phyloP scores from a whole-genome alignment of 805 yeast genomes.

The Schwanniomyces yamadae region DNA sequence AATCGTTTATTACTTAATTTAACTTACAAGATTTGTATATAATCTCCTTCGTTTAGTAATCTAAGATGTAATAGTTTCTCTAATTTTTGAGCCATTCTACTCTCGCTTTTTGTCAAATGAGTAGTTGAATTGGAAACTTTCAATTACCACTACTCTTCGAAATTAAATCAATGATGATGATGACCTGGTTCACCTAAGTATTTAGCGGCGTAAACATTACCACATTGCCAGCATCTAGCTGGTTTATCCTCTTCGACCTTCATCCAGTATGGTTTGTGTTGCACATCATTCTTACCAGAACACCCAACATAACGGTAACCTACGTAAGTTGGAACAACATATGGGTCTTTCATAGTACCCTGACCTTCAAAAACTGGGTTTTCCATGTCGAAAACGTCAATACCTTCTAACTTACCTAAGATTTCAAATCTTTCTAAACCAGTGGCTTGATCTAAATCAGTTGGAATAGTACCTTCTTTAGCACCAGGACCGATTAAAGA shows the following conservation, averaged over 20 bases:
- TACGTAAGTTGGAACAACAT: conserved; percentile 84
- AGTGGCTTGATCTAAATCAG: conserved; percentile 94
- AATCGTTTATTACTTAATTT: no score
- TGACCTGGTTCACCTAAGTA: conserved; percentile 79
- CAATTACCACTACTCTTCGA: no score
- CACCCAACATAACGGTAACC: conserved; percentile 96
- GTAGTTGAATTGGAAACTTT: no score
- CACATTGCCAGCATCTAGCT: conserved; percentile 99
- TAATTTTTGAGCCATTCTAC: no score
- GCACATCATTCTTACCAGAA: conserved; percentile 85
- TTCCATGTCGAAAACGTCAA: conserved; percentile 86
- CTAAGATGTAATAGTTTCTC: no score
- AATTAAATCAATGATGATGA: conserved; percentile 45
- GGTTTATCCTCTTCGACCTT: conserved; percentile 78
- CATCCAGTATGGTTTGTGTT: conserved; percentile 91
- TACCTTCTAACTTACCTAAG: conserved; percentile 92
- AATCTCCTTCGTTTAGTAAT: no score
- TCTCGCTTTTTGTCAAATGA: no score
- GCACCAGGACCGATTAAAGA: conserved; percentile 93
- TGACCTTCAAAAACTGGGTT: conserved; percentile 84
- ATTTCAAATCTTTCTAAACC: conserved; percentile 97
- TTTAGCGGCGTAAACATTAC: conserved; percentile 87
- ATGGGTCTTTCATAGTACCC: conserved; percentile 91
- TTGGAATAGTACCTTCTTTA: conserved; percentile 77
- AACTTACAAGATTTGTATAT: no score